A percentile compares a stretch with the other conserved stretches of the same genome.
phyloP scores from a whole-genome alignment of 2,329 filamentous ascomycete species.

The Aureobasidium melanogenum region DNA sequence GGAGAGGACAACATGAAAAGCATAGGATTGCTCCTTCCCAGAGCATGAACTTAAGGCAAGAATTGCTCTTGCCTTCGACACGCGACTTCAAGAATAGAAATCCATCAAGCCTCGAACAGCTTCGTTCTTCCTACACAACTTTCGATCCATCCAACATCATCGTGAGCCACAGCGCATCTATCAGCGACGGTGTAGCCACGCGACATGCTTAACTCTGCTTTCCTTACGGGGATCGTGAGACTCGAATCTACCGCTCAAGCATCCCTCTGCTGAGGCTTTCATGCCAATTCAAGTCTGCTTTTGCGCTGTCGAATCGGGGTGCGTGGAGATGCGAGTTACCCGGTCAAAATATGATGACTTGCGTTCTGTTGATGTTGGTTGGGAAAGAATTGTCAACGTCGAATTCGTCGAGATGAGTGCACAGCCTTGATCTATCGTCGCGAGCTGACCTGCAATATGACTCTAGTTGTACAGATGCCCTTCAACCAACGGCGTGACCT shows the following conservation, averaged over 20 bases:
- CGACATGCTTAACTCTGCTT: not conserved
- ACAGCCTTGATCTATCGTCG: not conserved
- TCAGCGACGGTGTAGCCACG: not conserved
- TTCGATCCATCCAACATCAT: not conserved
- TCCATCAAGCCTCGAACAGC: not conserved
- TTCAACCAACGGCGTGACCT: not conserved
- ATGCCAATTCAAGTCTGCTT: not conserved
- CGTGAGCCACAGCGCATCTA: not conserved
- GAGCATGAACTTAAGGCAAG: not conserved
- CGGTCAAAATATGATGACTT: not conserved
- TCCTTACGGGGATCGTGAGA: not conserved
- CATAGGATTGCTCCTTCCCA: not conserved
- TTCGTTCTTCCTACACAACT: not conserved
- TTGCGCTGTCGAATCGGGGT: not conserved
- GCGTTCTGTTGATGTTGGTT: not conserved
- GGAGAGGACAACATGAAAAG: not conserved
- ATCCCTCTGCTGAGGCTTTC: not conserved
- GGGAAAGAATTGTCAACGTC: not conserved
- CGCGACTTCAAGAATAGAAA: too few species aligned
- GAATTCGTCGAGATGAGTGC: not conserved
- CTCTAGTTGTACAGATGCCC: not conserved
- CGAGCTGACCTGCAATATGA: not conserved
- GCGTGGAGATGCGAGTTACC: not conserved
- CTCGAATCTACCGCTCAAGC: not conserved
- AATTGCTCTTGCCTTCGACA: not conserved